A percentile compares a stretch with the other conserved stretches of the same genome.
Conservation (phyloP, 2,329 filamentous ascomycete species). For the Phoma sp. region DNA sequence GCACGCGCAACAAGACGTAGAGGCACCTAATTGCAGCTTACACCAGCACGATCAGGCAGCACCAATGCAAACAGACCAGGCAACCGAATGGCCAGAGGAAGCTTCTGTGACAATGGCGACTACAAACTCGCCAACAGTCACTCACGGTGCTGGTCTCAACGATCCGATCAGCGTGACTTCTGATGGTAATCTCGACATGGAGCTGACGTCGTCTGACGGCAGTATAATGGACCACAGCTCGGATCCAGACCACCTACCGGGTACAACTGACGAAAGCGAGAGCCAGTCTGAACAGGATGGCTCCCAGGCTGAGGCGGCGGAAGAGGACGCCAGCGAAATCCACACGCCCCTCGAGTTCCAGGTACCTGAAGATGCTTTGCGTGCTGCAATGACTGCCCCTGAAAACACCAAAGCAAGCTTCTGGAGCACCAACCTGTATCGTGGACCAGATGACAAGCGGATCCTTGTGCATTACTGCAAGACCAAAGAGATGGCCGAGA, state of each 20-base stretch:
- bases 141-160: background rate
- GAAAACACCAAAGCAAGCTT: slow-evolving; percentile 51
- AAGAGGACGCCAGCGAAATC: slow-evolving; percentile 25
- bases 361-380: slow-evolving; percentile 39
- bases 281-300: background rate
- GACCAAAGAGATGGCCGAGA: slow-evolving; percentile 71
- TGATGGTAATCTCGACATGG: too few species aligned
- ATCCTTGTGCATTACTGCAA: slow-evolving; percentile 81
- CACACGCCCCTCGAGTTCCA: slow-evolving; percentile 40
- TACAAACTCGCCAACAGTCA: background rate
- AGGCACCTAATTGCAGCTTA: background rate
- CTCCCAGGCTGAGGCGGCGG: slow-evolving; percentile 9
- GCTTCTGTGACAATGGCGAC: background rate
- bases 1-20: background rate
- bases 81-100: background rate
- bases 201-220: background rate
- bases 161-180: background rate
- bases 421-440: slow-evolving; percentile 75
- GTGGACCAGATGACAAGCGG: slow-evolving; percentile 60
- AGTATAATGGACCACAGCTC: background rate
- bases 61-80: background rate
- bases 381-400: slow-evolving; percentile 40
- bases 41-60: background rate
- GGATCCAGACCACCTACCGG: background rate
- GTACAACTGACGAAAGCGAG: background rate